Conservation (phyloP, 1,284 basidiomycete genomes). For the Tilletia setariae region DNA sequence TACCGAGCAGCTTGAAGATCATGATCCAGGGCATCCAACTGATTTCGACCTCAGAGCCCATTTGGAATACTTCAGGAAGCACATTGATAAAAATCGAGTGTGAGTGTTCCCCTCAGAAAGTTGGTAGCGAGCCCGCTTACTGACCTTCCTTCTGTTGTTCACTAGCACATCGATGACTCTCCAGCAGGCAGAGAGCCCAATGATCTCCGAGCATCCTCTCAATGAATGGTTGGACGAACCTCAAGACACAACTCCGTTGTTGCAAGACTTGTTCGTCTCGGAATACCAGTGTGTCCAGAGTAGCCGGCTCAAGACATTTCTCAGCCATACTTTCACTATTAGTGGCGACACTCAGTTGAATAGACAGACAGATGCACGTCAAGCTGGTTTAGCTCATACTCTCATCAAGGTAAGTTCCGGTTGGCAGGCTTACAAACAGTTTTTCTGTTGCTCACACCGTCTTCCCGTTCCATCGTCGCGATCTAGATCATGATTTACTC, state of each 20-base stretch:
- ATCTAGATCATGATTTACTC: background rate
- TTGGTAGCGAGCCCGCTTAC: background rate
- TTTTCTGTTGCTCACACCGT: background rate
- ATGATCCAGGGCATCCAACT: constrained; percentile 5
- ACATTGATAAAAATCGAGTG: constrained; percentile 11
- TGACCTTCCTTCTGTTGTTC: background rate
- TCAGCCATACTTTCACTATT: background rate
- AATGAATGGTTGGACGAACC: constrained; percentile 6
- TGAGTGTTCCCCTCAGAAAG: background rate
- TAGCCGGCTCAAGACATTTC: constrained; percentile 1
- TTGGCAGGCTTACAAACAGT: background rate
- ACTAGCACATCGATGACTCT: background rate
- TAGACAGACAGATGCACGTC: background rate
- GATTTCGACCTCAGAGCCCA: background rate
- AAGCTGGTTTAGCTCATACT: background rate
- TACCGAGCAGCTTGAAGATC: background rate
- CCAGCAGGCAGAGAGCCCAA: background rate
- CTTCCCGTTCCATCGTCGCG: background rate
- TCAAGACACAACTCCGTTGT: background rate
- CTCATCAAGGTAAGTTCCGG: background rate
- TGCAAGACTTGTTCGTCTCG: background rate
- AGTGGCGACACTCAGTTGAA: background rate
- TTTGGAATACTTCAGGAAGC: background rate
- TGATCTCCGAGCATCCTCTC: background rate
- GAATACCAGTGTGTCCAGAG: background rate